Conservation (phyloP, 305 asterid genomes). For the Fraxinus latifolia region DNA sequence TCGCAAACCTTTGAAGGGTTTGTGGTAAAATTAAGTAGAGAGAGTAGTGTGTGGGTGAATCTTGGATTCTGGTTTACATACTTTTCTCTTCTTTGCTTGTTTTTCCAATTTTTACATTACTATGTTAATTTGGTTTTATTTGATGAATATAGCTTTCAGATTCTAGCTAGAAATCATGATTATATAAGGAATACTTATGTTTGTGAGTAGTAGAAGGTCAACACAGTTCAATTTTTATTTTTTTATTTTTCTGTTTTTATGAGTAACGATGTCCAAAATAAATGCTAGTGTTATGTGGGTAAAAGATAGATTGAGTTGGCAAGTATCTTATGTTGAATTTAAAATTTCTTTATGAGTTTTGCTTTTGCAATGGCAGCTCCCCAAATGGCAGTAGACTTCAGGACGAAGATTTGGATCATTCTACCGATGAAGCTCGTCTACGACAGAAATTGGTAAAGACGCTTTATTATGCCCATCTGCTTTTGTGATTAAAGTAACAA, state of each 20-base stretch:
- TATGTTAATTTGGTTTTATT: conserved; percentile 6
- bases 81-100: conserved; percentile 13
- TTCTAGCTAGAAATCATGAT: conserved; percentile 16
- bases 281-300: conserved; percentile 9
- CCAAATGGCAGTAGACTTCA: conserved; percentile 52
- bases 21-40: conserved; percentile 18
- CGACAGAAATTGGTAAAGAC: conserved; percentile 53
- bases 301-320: conserved; percentile 15
- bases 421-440: conserved; percentile 35
- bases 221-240: neutral
- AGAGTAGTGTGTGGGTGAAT: conserved; percentile 20
- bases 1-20: conserved; percentile 13
- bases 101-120: conserved; percentile 12
- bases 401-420: conserved; percentile 39
- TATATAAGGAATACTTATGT: neutral
- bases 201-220: neutral
- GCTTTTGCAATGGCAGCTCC: conserved; percentile 51
- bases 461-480: conserved; percentile 10
- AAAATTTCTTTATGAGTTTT: conserved; percentile 9
- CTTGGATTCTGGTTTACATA: conserved; percentile 21
- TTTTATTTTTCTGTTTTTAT: neutral
- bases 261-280: neutral
- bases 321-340: neutral
- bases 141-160: neutral
- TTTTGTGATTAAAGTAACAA: neutral